Evolutionary conservation across 192 early-diverging fungal genomes (phyloP), one percentile per base, ranked within the genome.

Genomic region (Coemansia sp.): DNA sequence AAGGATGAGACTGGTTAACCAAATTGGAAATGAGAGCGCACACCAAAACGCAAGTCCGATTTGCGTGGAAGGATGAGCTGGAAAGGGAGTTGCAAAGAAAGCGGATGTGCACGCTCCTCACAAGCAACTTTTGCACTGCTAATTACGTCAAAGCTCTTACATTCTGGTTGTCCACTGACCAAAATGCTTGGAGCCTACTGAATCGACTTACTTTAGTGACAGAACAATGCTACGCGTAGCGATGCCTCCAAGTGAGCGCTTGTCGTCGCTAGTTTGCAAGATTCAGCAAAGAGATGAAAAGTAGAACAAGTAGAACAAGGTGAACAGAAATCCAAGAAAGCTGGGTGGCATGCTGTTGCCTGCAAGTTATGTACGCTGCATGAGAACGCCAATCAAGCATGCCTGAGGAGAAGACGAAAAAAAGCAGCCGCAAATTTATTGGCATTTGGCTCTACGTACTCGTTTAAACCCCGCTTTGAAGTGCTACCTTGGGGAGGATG

Each of bases 351-450:
- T 4, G 29, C 31, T 5, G 14, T 32, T 17, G 55, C 17, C 25
- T 8, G 55, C 55, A 17, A 34, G 55, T 58, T 58, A 58, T 58
- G 55, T 58, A 58, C 55, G 14, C 55, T 58, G 55, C 51, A 55
- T 2, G 25, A 12, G 27, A 25, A 25, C 25, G 51, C 15, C 55
- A 58, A 7, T 19, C 25, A 31, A 29, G 4, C 27, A 29, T 15
- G 53, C 29, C 8, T 17, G 55, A 15, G 55, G 29, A 17, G 15
- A 17, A 29, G 23, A 7, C 34, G 15, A 32, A 57, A 17, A 15
- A 12, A 25, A 25, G 50, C 21, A 10, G 12, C 11, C 51, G 14
- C 12, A 27, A 29, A 55, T 55, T 15, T 29, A 29, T 27, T 29
- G 15, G 55, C 12, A 32, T 17, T 17, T 58, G 5, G 29, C 55